Base-by-base conservation (phyloP, 306 rosid genomes). In the Pachyrhizus erosus region DNA sequence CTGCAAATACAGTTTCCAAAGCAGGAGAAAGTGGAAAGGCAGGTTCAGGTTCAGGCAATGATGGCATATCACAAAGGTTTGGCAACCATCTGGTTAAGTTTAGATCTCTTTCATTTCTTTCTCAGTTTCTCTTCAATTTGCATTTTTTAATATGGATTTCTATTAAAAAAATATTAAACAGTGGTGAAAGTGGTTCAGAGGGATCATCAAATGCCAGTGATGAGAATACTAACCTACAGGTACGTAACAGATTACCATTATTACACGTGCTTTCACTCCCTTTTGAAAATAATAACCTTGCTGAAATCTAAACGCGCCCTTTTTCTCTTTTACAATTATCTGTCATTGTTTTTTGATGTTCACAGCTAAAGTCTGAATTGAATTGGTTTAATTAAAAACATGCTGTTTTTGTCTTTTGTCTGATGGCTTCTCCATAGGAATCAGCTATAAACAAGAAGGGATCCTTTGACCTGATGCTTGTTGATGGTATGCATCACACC, bases 381-480 rank as follows among this genome's bases (percentile, higher is more conserved):
- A 78, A 70, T 51, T 75, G 74, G 13, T 81, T 58, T 70, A 60
- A 46, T 70, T 27, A 17, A 33, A 54, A 69, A 42, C 52, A 8
- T 23, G 10, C 39, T 13, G 15, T 54, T 10, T 78, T n/a, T 5
- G 37, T 55, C 72, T 80, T 34, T 72, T 46, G 71, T 71, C 4
- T 33, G 54, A 33, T 79, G 71, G 31, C 3, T 71, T 67, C 65
- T 77, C 40, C 70, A 49, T 80, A 96, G 99, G 99, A 92, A 43
- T 89, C 90, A 24, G 80, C 91, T 75, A 78, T 84, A 48, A 88
- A 84, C 85, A 93, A 90, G 87, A 93, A 91, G 82, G 94, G 99
- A 52, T 87, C 98, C 89, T 96, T 96, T 86, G 90, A 93, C 89
- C 93, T 84, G 86, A 96, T 96, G 98, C 97, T 96, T 83, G 97